phyloP scores from a whole-genome alignment of 148 eudicot species.

The Rhododendron kiyosumense region DNA sequence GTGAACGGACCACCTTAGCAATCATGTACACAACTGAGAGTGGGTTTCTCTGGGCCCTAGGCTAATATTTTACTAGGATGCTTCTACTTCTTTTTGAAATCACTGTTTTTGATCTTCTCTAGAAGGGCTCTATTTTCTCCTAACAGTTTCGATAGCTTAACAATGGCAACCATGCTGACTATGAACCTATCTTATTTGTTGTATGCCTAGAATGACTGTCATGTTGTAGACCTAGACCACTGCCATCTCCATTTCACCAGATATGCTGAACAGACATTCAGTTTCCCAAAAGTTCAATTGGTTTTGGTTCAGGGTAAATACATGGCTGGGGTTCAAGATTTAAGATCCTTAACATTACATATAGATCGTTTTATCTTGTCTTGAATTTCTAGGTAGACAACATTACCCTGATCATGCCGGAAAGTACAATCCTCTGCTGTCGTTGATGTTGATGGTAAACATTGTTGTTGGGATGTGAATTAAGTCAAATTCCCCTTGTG shows the following conservation, averaged over 20 bases:
- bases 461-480: not conserved
- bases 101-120: not conserved
- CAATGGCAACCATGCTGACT: not conserved
- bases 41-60: not conserved
- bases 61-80: not conserved
- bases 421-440: not conserved
- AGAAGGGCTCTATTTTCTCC: not conserved
- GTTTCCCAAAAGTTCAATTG: not conserved
- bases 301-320: slow-evolving; percentile 1
- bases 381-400: not conserved
- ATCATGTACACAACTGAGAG: not conserved
- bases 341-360: not conserved
- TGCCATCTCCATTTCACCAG: not conserved
- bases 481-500: not conserved
- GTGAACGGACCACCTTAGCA: not conserved
- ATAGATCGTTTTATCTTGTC: not conserved
- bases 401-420: not conserved
- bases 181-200: not conserved
- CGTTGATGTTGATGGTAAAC: slow-evolving; percentile 3
- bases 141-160: not conserved
- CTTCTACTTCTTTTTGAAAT: not conserved
- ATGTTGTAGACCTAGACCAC: not conserved
- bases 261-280: not conserved
- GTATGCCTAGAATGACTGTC: not conserved
- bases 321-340: not conserved